These are phyloP conservation scores for Tylopilus sp. DNA, from an alignment of 1,284 basidiomycete species.

Conservation along the genomic window DNA sequence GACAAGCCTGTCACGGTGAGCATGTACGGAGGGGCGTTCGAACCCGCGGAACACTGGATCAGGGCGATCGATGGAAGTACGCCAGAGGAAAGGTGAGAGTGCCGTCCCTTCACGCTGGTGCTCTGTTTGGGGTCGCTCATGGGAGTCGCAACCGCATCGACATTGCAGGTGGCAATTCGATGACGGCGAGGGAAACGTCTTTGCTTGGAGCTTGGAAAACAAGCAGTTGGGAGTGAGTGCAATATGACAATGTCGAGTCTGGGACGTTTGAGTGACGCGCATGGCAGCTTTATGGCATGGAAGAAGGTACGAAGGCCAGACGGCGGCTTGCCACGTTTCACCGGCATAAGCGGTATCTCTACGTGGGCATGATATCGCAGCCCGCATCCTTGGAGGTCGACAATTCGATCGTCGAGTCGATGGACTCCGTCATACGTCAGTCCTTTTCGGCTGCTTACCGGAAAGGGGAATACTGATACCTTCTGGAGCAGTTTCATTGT, in stretches of 20 bases:
- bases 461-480: constrained; percentile 2
- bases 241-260: not conserved
- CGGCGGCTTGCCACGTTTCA: constrained; percentile 36
- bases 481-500: constrained; percentile 16
- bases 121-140: no score
- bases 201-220: constrained; percentile 18
- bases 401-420: constrained; percentile 32
- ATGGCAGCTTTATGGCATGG: constrained; percentile 15
- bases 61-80: constrained; percentile 13
- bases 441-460: constrained; percentile 1
- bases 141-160: not conserved
- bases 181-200: constrained; percentile 22
- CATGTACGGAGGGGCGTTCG: constrained; percentile 12
- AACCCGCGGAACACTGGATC: constrained; percentile 18
- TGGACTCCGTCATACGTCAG: constrained; percentile 40
- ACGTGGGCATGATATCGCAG: constrained; percentile 37
- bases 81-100: constrained; percentile 20
- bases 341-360: constrained; percentile 36
- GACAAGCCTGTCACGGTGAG: constrained; percentile 21
- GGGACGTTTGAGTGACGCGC: not conserved
- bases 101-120: no score
- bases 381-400: constrained; percentile 40
- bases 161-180: constrained; percentile 27
- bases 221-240: constrained; percentile 13
- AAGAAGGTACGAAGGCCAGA: constrained; percentile 12